Evolutionary conservation across 345 rosid genomes (phyloP), one percentile per base, ranked within the genome.

Genomic region (Adansonia digitata): DNA sequence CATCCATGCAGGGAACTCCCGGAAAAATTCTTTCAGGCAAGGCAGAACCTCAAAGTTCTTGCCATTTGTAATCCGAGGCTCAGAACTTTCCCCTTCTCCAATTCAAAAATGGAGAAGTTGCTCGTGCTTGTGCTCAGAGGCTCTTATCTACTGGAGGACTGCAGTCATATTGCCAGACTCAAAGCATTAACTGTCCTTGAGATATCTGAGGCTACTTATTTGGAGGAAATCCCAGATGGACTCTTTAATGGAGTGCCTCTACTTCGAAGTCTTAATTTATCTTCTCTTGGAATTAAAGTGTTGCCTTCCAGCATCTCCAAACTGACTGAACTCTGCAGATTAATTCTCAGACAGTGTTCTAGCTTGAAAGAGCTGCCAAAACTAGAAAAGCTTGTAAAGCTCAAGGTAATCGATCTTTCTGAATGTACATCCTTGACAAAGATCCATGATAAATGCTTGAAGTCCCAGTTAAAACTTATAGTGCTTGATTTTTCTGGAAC

Each of bases 191-290:
- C 77, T 29, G 84, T 68, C 83, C 88, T 89, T 1, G 91, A 89
- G 83, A 82, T 89, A 49, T 86, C 91, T 9, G 87, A 81, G 10
- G 85, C 88, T 24, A 78, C 77, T 45, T 77, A 80, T 80, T 35
- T 83, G 71, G 27, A 60, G 75, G 7, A 24, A 56, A 83, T 87
- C 24, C 45, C 78, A 22, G 81, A 75, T 3, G 49, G 71, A 0
- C 74, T 89, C 59, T 87, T 89, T 31, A 29, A 45, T 67, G 40
- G 69, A 15, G 42, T 74, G 26, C 5, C 71, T 71, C 20, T 51
- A 1, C 87, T 89, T 72, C 81, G 68, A 57, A 86, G 85, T 79
- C 90, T 87, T 66, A 87, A 89, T 68, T 83, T 89, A 42, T 89
- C 91, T 20, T 72, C 48, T 11, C 76, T 79, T 49, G 72, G 15